These are phyloP conservation scores for Helichrysum umbraculigerum DNA, from an alignment of 129 eudicot species.

Conservation along the genomic window DNA sequence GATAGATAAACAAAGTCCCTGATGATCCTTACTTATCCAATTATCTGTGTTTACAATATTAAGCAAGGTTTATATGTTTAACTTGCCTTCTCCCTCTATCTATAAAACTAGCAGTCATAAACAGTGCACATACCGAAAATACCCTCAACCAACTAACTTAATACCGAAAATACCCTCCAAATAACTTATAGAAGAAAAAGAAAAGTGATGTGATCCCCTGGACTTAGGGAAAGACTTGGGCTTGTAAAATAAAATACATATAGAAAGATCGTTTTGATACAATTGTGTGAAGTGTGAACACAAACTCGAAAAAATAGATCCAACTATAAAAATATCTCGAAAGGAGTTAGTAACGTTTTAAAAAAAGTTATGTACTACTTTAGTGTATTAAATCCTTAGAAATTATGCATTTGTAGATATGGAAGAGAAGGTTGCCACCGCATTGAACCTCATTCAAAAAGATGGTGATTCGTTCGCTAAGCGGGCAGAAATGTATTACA, in stretches of 20 bases:
- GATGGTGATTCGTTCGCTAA: slow-evolving; percentile 96
- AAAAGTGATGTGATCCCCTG: no score
- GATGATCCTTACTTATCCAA: neutral
- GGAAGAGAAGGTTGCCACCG: slow-evolving; percentile 74
- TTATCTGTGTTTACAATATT: neutral
- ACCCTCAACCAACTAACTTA: neutral
- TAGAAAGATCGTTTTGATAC: neutral
- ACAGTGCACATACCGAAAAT: neutral
- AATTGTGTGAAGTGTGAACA: no score
- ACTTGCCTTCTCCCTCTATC: neutral
- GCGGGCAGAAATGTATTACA: slow-evolving; percentile 97
- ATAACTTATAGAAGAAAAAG: neutral
- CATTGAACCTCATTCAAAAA: slow-evolving; percentile 63
- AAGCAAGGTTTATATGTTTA: neutral
- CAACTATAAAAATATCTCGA: no score
- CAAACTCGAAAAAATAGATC: no score
- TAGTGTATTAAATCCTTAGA: neutral
- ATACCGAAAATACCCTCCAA: neutral
- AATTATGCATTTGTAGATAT: slow-evolving; percentile 53
- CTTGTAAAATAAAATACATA: neutral
- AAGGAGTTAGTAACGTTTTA: no score
- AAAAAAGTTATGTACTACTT: neutral
- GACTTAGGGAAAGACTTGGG: neutral
- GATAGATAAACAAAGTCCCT: neutral
- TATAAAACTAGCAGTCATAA: neutral